phyloP scores from a whole-genome alignment of 768 basidiomycete species.

The Auriculariales sp. region DNA sequence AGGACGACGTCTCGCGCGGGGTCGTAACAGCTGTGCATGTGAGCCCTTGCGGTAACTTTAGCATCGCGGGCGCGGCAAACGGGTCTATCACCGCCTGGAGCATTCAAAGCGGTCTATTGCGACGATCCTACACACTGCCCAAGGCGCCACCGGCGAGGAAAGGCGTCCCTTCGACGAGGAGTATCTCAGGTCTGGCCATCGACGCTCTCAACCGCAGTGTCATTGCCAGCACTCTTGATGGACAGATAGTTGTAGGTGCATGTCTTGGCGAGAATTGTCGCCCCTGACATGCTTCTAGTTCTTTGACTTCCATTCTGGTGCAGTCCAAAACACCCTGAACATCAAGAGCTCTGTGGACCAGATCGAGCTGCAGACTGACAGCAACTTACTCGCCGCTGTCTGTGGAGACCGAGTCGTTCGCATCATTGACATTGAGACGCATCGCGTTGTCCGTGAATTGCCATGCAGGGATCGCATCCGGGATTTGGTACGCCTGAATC shows the following conservation, averaged over 20 bases:
- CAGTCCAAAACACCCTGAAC: slow-evolving; percentile 49
- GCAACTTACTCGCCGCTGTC: slow-evolving; percentile 62
- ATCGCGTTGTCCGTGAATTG: slow-evolving; percentile 77
- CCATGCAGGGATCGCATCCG: slow-evolving; percentile 77
- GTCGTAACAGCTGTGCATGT: slow-evolving; percentile 58
- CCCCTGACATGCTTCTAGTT: slow-evolving; percentile 37
- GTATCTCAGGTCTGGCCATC: slow-evolving; percentile 69
- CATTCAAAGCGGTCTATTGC: slow-evolving; percentile 82
- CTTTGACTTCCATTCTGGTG: slow-evolving; percentile 87
- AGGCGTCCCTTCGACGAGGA: slow-evolving; percentile 27
- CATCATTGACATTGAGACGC: slow-evolving; percentile 83
- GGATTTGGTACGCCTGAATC: slow-evolving; percentile 58
- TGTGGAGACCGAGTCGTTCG: slow-evolving; percentile 83
- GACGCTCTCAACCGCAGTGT: slow-evolving; percentile 74
- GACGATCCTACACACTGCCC: slow-evolving; percentile 57
- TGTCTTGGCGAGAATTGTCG: background rate
- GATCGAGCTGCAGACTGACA: slow-evolving; percentile 69
- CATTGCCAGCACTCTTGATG: slow-evolving; percentile 78
- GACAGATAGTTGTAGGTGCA: slow-evolving; percentile 66
- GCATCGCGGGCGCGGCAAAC: slow-evolving; percentile 67
- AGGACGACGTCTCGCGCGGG: slow-evolving; percentile 28
- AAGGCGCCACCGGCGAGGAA: slow-evolving; percentile 40
- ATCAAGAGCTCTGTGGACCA: slow-evolving; percentile 58
- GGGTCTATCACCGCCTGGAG: slow-evolving; percentile 87
- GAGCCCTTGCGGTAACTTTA: slow-evolving; percentile 93